Conservation (phyloP, 352 stramenopile species). For the Aphanomyces astaci region DNA sequence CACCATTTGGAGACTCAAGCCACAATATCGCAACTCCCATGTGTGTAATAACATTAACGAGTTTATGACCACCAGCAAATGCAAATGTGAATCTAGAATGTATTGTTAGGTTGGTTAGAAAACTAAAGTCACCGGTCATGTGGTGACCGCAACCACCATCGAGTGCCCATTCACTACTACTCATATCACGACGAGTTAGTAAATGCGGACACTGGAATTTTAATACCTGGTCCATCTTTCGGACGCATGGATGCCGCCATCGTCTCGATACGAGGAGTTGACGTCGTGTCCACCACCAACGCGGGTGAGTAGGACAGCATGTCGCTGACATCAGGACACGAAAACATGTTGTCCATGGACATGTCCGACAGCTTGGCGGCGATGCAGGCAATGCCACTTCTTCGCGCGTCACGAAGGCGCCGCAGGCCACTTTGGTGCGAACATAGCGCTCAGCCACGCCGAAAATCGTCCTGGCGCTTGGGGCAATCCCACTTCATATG, state of each 20-base stretch:
- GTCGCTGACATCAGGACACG: not conserved
- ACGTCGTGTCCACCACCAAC: not conserved
- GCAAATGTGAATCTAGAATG: too few species aligned
- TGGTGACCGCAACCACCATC: not conserved
- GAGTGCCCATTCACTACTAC: not conserved
- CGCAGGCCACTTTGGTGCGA: too few species aligned
- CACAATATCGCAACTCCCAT: too few species aligned
- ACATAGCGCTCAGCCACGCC: not conserved
- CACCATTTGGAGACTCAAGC: too few species aligned
- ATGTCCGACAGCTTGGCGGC: not conserved
- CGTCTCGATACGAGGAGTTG: too few species aligned
- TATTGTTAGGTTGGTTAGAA: not conserved
- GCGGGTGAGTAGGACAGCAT: not conserved
- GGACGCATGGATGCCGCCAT: not conserved
- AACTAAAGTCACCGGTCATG: not conserved
- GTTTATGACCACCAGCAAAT: too few species aligned
- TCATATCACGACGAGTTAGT: not conserved
- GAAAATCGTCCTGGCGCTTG: not conserved
- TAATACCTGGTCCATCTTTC: not conserved
- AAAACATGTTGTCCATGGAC: not conserved
- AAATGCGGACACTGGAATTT: not conserved
- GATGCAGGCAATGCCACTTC: not conserved
- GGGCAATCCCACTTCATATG: not conserved
- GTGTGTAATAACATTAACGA: too few species aligned
- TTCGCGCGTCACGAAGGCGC: not conserved